phyloP scores from a whole-genome alignment of 2,329 filamentous ascomycete genomes.

The Trichoderma citrinoviride region DNA sequence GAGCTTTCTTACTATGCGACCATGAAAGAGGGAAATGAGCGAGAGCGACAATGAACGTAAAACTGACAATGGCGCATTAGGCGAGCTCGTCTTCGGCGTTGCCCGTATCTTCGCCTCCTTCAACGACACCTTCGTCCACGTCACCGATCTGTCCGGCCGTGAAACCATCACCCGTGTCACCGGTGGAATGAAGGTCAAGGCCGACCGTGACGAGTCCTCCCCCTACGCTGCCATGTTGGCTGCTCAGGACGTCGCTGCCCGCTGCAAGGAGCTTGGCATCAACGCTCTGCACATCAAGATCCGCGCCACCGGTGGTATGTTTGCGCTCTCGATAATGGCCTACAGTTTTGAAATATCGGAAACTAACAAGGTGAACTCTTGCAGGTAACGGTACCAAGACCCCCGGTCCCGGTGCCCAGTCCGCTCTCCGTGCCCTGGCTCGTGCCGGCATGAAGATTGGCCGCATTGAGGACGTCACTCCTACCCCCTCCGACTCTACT shows the following conservation, averaged over 20 bases:
- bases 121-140: slow-evolving; percentile 95
- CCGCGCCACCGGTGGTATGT: slow-evolving; percentile 91
- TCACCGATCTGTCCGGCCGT: slow-evolving; percentile 99
- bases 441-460: slow-evolving; percentile 99
- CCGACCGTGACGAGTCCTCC: slow-evolving; percentile 99
- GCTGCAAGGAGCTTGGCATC: slow-evolving; percentile 69
- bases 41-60: neutral
- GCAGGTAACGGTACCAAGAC: slow-evolving; percentile 99
- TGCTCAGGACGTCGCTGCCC: slow-evolving; percentile 93
- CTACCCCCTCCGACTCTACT: slow-evolving; percentile 98
- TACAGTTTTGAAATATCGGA: neutral
- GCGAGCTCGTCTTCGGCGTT: slow-evolving; percentile 97
- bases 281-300: slow-evolving; percentile 99
- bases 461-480: slow-evolving; percentile 99
- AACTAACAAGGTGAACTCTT: slow-evolving; percentile 19
- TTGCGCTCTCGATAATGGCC: neutral
- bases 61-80: slow-evolving; percentile 44
- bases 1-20: neutral
- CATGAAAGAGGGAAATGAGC: neutral
- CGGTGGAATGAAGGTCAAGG: slow-evolving; percentile 99
- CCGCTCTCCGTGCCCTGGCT: slow-evolving; percentile 95
- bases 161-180: slow-evolving; percentile 99
- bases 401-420: slow-evolving; percentile 97
- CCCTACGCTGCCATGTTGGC: slow-evolving; percentile 99
- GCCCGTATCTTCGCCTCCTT: slow-evolving; percentile 94